Base-by-base conservation (phyloP, 1,284 basidiomycete genomes). In the Sanghuangporus baumii region DNA sequence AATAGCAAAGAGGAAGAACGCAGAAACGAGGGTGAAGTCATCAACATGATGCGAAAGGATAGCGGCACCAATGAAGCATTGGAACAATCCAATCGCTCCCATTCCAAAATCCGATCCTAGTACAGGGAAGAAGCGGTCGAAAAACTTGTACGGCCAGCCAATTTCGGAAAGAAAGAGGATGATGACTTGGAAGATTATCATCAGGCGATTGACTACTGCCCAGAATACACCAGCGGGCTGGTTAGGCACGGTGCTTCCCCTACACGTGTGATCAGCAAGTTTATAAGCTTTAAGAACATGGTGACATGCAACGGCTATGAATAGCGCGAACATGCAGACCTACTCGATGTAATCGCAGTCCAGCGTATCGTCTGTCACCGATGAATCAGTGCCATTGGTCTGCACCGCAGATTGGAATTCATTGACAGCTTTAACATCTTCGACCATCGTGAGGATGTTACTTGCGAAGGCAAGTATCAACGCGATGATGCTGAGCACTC, bases 201-300 rank as follows among this genome's bases (percentile, higher is more conserved):
- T 82, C 43, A 95, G 75, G 20, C 91, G 81, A 71, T 91, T 89
- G 59, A 94, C 78, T 56, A 94, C 86, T 1, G 91, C 88, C 89
- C 92, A 95, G 74, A 94, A 94, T 1, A 84, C 84, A 16, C 93
- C 93, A 2, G 89, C 93, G 54, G 91, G 79, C 74, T 96, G 91
- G 70, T 93, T 90, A 0, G 93, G 92, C 3, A 95, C 89, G 1
- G 91, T 89, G 72, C 86, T 89, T 63, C 80, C 78, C 62, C 88
- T 91, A 66, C 41, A 57, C 55, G 55, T 57, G 43, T 20, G 36
- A 57, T 43, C 18, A 36, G 38, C 38, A 59, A 23, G 34, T 20
- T 31, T 12, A 9, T 51, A 51, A 51, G 7, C 20, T 26, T 51
- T 26, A 34, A 51, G 50, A 23, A 20, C 4, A 26, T 18, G 12